Base-by-base conservation (phyloP, 306 rosid species). In the Delonix regia region DNA sequence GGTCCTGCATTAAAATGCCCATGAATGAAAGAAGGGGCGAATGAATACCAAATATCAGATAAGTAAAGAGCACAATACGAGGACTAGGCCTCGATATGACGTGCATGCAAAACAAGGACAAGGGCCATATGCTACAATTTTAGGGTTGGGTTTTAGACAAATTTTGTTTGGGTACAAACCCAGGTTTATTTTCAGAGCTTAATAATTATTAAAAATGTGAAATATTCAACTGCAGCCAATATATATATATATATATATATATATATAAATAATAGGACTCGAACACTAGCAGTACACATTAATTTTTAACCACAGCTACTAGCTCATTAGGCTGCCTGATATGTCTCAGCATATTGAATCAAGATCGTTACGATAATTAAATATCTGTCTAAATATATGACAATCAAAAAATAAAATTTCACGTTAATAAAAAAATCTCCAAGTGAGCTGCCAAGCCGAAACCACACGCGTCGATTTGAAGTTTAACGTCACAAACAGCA, bases 1-100 rank as follows among this genome's bases (percentile, higher is more conserved):
- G 99, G 98, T 61, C 99, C 98, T 95, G 87, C 85, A 71, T 81
- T 62, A 63, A 48, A 7, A 72, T 68, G 45, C 59, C 62, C 62
- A 60, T 8, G 71, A 57, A 39, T 55, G n/a, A 65, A 59, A 28
- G 48, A 71, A 34, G 24, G 38, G 15, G 19, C 25, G 7, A 47
- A 78, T 30, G 13, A 59, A 16, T 67, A 30, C 63, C 39, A 33
- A 53, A 41, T 36, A 74, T 33, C 38, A 72, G 36, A 36, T 38
- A 36, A 14, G 11, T 3, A 44, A 75, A 38, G 27, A 49, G 16
- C 56, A 60, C 24, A 47, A 66, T 38, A 65, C 2, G 9, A 38
- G 49, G 30, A 38, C 8, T 9, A 4, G 8, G 28, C 15, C 71
- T 4, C 18, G 5, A n/a, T 55, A 64, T 65, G 51, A 65, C 0